Evolutionary conservation across 345 rosid genomes (phyloP).

Genomic region (Sisymbrium irio): DNA sequence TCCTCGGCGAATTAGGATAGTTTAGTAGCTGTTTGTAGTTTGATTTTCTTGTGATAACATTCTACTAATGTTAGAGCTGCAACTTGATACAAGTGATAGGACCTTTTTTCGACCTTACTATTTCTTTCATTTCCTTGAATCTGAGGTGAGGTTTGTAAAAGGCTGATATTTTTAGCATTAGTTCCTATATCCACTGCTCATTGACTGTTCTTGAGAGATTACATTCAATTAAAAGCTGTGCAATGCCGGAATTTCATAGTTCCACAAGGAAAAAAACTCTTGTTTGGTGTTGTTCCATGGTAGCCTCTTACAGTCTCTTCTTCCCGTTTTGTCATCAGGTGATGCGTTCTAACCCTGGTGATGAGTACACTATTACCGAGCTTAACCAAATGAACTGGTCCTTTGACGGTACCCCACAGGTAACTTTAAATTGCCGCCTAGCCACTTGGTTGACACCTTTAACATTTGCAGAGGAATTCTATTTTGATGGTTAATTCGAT

Average conservation of each 20-base stretch:
- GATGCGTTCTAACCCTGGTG: conserved; percentile 73
- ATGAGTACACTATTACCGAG: conserved; percentile 65
- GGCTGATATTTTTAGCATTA: not conserved
- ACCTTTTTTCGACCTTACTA: not conserved
- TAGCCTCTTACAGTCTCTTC: not conserved
- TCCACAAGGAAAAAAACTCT: not conserved
- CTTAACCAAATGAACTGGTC: conserved; percentile 73
- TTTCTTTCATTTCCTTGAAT: not conserved
- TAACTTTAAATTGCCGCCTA: conserved; percentile 22
- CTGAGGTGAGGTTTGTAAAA: not conserved
- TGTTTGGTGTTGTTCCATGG: not conserved
- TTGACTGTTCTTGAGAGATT: not conserved
- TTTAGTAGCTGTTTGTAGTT: not conserved
- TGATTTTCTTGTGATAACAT: not conserved
- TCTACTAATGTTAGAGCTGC: not conserved
- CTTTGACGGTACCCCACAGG: conserved; percentile 54
- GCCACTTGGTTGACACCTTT: not conserved
- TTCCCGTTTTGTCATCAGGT: conserved; percentile 43
- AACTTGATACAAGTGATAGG: not conserved
- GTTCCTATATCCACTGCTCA: not conserved
- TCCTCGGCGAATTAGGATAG: not conserved
- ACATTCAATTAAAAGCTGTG: not conserved
- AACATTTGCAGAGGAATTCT: not conserved
- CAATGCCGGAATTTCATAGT: not conserved
- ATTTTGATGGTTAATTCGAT: not conserved